Evolutionary conservation across 345 rosid species (phyloP).

Genomic region (Camelina neglecta): DNA sequence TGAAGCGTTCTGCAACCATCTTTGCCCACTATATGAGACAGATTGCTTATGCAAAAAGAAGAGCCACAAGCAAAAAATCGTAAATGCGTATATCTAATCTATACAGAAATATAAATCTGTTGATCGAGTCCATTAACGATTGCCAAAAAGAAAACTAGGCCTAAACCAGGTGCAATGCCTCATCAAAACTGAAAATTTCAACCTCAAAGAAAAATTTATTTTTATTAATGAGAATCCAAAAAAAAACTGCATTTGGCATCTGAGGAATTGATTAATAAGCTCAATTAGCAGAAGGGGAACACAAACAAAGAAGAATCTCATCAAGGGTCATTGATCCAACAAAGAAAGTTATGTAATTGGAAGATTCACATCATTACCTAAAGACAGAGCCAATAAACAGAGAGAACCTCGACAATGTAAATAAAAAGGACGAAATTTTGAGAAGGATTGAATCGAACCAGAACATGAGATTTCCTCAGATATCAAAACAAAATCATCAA

Average conservation of each 20-base stretch:
- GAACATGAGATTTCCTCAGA: constrained; percentile 17
- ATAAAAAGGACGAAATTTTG: constrained; percentile 27
- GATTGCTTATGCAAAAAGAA: constrained; percentile 31
- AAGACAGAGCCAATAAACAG: constrained; percentile 28
- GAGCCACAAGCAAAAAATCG: constrained; percentile 1
- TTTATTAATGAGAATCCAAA: constrained; percentile 10
- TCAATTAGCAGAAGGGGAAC: no score
- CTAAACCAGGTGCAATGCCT: constrained; percentile 1
- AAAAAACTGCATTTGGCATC: constrained; percentile 9
- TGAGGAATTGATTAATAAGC: not conserved
- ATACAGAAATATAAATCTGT: no score
- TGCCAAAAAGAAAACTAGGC: constrained; percentile 7
- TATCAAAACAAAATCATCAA: not conserved
- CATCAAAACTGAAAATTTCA: constrained; percentile 1
- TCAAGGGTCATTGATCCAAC: constrained; percentile 15
- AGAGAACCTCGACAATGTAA: constrained; percentile 18
- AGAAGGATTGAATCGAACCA: not conserved
- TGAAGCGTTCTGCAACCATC: constrained; percentile 85
- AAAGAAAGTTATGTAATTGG: not conserved
- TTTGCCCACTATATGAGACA: constrained; percentile 38
- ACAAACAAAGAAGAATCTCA: constrained; percentile 27
- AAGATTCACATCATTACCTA: constrained; percentile 21
- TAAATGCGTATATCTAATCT: not conserved
- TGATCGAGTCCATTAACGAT: not conserved
- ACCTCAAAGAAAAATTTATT: not conserved